These are phyloP conservation scores for Pelargonium myrrhifolium DNA, from an alignment of 441 rosid species.

Conservation along the genomic window DNA sequence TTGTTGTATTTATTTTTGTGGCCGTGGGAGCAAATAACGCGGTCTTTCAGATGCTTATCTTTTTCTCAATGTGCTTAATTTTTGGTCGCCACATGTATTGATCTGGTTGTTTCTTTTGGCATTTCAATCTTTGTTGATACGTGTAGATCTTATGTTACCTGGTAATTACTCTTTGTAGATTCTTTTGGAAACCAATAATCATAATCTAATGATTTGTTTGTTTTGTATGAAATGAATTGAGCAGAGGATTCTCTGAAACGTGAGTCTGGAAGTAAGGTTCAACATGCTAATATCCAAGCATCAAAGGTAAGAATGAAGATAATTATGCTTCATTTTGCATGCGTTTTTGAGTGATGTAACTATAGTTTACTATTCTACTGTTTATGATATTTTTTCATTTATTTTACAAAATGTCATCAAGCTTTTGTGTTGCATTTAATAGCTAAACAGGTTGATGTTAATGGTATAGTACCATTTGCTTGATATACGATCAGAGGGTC, in stretches of 20 bases:
- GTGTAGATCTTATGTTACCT: not conserved
- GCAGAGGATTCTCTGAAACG: conserved; percentile 28
- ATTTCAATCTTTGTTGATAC: not conserved
- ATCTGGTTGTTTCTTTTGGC: not conserved
- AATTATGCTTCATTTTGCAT: not conserved
- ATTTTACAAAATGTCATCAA: not conserved
- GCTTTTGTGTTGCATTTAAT: not conserved
- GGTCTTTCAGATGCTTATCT: not conserved
- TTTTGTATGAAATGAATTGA: not conserved
- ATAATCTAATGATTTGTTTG: not conserved
- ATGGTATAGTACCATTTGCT: too few species aligned
- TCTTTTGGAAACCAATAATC: not conserved
- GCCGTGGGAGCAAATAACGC: not conserved
- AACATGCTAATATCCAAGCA: conserved; percentile 21
- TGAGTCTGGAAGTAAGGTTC: conserved; percentile 26
- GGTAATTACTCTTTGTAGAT: not conserved
- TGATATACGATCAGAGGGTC: too few species aligned
- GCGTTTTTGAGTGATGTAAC: not conserved
- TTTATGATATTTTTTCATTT: not conserved
- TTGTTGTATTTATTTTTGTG: not conserved
- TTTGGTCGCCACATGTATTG: not conserved
- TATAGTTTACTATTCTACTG: not conserved
- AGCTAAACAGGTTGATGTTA: not conserved
- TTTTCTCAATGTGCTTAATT: not conserved
- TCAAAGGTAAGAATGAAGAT: not conserved